A percentile compares a stretch with the other conserved stretches of the same genome.
phyloP scores from a whole-genome alignment of 2,329 filamentous ascomycete genomes.

The Fusarium musae region DNA sequence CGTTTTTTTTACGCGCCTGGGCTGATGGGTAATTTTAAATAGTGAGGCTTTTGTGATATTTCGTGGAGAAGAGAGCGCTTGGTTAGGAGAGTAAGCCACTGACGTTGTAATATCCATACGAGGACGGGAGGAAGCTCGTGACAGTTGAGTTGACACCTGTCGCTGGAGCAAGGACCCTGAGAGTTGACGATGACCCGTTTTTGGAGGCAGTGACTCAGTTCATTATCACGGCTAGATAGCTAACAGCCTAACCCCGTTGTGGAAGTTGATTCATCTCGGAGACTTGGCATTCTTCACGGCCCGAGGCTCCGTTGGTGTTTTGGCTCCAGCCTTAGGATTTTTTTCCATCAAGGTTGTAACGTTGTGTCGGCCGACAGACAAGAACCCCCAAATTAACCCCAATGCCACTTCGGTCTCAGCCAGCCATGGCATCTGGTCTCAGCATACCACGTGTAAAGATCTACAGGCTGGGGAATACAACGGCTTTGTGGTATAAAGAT shows the following conservation, averaged over 20 bases:
- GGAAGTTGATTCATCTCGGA: constrained; percentile 11
- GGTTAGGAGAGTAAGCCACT: not conserved
- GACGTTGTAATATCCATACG: not conserved
- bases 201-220: not conserved
- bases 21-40: constrained; percentile 10
- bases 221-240: not conserved
- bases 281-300: constrained; percentile 1
- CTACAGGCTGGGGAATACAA: not conserved
- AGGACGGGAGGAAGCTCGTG: not conserved
- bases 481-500: rapidly evolving
- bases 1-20: constrained; percentile 1
- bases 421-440: not conserved
- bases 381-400: not conserved
- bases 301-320: not conserved
- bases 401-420: not conserved
- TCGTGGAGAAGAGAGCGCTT: not conserved
- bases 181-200: constrained; percentile 4
- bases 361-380: not conserved
- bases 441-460: not conserved
- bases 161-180: not conserved
- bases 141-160: not conserved
- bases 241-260: not conserved
- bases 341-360: not conserved
- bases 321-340: not conserved
- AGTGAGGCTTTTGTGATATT: not conserved